These are phyloP conservation scores for Moesziomyces parantarcticus DNA, from an alignment of 1,284 basidiomycete genomes.

Conservation along the genomic window DNA sequence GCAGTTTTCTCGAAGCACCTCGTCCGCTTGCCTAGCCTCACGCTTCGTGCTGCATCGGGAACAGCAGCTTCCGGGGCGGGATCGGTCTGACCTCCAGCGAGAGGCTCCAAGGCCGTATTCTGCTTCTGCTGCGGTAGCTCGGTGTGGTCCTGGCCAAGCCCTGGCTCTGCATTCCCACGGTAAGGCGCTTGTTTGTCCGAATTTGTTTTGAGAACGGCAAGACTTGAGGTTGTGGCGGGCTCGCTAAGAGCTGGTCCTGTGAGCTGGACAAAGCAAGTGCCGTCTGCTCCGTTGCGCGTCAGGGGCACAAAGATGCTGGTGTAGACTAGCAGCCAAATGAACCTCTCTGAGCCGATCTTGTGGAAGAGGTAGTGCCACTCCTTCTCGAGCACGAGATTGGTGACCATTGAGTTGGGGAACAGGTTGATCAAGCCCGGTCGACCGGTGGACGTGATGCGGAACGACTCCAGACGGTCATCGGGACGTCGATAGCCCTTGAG, in stretches of 20 bases:
- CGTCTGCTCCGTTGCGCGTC: conserved; percentile 69
- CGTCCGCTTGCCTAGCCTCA: conserved; percentile 4
- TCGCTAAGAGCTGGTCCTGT: conserved; percentile 77
- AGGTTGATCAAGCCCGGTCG: conserved; percentile 72
- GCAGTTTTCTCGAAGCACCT: conserved; percentile 15
- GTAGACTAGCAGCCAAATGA: conserved; percentile 79
- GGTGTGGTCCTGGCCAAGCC: conserved; percentile 37
- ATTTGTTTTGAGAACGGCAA: too few species aligned
- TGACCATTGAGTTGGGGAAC: conserved; percentile 80
- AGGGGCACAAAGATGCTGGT: conserved; percentile 79
- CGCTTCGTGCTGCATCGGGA: not conserved
- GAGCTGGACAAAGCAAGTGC: conserved; percentile 83
- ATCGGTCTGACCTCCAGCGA: too few species aligned
- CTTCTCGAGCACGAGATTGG: conserved; percentile 73
- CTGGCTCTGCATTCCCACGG: conserved; percentile 1
- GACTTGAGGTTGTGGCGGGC: not conserved
- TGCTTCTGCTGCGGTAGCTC: not conserved
- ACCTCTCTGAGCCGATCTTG: conserved; percentile 77
- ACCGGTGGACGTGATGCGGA: conserved; percentile 19
- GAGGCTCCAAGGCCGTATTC: not conserved
- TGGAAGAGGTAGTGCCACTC: conserved; percentile 78
- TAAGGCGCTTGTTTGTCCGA: too few species aligned
- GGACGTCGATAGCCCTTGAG: conserved; percentile 76
- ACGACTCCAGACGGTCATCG: conserved; percentile 49
- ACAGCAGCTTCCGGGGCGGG: not conserved